Percentiles rank a stretch among this genome's conserved stretches.
Evolutionary conservation across 106 monocot genomes (phyloP).

Genomic region (Dendrobium catenatum): DNA sequence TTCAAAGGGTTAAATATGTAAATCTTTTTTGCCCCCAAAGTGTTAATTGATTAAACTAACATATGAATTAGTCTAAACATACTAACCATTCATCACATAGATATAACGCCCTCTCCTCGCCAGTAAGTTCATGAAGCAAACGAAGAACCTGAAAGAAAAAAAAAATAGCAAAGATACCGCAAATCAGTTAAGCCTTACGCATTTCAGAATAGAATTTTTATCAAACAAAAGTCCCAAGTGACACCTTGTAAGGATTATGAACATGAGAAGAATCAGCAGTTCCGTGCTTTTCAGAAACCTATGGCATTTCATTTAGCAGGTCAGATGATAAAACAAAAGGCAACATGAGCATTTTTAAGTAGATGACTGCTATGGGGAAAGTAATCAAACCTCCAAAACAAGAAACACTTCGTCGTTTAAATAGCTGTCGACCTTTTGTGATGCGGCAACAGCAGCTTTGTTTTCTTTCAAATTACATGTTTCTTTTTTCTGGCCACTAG

Average conservation of each 20-base stretch:
- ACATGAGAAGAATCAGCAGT: constrained; percentile 19
- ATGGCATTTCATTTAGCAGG: neutral
- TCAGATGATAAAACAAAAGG: neutral
- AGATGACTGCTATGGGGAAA: neutral
- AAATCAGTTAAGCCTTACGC: neutral
- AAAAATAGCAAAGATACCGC: neutral
- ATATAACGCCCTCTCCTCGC: constrained; percentile 59
- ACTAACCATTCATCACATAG: constrained; percentile 90
- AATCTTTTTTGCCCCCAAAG: no score
- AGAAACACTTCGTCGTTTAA: constrained; percentile 48
- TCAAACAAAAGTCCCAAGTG: neutral
- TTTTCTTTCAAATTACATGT: neutral
- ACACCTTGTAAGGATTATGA: constrained; percentile 57
- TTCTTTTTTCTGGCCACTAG: neutral
- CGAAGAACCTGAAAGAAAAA: constrained; percentile 60
- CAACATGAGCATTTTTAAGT: neutral
- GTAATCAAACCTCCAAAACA: constrained; percentile 65
- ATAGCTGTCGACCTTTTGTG: constrained; percentile 11
- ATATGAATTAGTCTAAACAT: no score
- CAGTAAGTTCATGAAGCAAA: constrained; percentile 65
- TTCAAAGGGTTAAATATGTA: no score
- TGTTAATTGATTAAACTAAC: no score
- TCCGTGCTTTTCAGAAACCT: constrained; percentile 84
- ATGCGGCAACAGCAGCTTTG: constrained; percentile 1
- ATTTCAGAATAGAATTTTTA: neutral